A percentile compares a stretch with the other conserved stretches of the same genome.
phyloP scores from a whole-genome alignment of 169 alveolate genomes.

The Plasmodium yoelii region DNA sequence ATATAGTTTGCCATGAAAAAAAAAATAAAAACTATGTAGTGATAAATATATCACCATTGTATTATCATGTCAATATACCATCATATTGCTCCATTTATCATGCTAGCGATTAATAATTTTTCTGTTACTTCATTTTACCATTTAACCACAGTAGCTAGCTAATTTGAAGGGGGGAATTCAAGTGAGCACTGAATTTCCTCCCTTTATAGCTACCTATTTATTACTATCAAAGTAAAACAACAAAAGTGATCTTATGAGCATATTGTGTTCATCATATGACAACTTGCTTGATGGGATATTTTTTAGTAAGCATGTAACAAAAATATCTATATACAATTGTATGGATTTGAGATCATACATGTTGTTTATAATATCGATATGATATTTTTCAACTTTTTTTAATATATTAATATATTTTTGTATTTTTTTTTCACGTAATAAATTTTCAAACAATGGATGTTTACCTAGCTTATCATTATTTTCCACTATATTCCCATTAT shows the following conservation, averaged over 20 bases:
- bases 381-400: constrained; percentile 38
- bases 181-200: too few species aligned
- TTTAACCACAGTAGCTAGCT: too few species aligned
- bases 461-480: background rate
- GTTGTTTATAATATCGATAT: constrained; percentile 28
- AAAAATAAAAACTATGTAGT: too few species aligned
- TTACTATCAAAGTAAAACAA: constrained; percentile 33
- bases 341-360: constrained; percentile 36
- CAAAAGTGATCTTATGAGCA: constrained; percentile 41
- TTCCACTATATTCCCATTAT: background rate
- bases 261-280: constrained; percentile 35
- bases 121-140: too few species aligned
- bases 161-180: too few species aligned
- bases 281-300: constrained; percentile 37
- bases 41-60: too few species aligned
- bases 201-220: background rate
- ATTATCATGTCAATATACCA: too few species aligned
- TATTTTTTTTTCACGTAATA: constrained; percentile 1
- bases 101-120: too few species aligned
- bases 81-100: too few species aligned
- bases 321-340: constrained; percentile 39
- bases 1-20: too few species aligned
- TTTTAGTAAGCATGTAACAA: constrained; percentile 43
- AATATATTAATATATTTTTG: constrained; percentile 7
- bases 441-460: background rate